Percentiles rank a stretch among this genome's conserved stretches.
Evolutionary conservation across 2,329 filamentous ascomycete genomes (phyloP).

Genomic region (Cladosporium phlei): DNA sequence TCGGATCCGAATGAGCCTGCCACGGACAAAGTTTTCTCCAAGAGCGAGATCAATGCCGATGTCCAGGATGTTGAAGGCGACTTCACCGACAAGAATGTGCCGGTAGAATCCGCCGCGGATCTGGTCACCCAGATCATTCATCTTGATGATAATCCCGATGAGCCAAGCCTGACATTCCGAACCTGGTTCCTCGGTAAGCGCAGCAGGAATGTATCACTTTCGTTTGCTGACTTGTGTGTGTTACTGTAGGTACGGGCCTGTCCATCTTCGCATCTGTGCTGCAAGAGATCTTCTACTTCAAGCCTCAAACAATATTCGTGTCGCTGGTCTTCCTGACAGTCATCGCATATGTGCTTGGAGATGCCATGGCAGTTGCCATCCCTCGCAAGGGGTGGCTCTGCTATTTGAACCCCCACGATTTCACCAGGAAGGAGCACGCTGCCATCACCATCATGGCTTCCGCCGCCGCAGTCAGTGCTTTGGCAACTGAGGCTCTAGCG

Average conservation of each 20-base stretch:
- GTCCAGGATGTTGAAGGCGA: slow-evolving; percentile 4
- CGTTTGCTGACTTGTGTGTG: not conserved
- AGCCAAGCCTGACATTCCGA: slow-evolving; percentile 37
- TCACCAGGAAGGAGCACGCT: slow-evolving; percentile 34
- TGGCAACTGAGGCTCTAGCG: slow-evolving; percentile 40
- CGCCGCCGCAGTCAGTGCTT: slow-evolving; percentile 33
- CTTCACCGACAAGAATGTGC: slow-evolving; percentile 7
- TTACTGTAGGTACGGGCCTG: slow-evolving; percentile 18
- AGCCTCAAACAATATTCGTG: slow-evolving; percentile 44
- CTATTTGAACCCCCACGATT: slow-evolving; percentile 38
- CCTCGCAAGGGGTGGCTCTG: slow-evolving; percentile 33
- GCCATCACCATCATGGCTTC: slow-evolving; percentile 43
- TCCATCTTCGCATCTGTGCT: slow-evolving; percentile 33
- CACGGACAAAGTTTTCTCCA: not conserved
- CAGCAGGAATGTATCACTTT: not conserved
- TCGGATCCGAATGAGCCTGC: not conserved
- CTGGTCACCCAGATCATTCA: slow-evolving; percentile 32
- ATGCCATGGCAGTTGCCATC: slow-evolving; percentile 35
- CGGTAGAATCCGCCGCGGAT: slow-evolving; percentile 27
- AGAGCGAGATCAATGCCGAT: not conserved
- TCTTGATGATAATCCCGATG: slow-evolving; percentile 35
- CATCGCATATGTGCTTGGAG: slow-evolving; percentile 41
- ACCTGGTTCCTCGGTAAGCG: slow-evolving; percentile 35
- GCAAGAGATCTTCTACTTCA: slow-evolving; percentile 46
- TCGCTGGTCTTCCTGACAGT: slow-evolving; percentile 44